A percentile compares a stretch with the other conserved stretches of the same genome.
Conservation (phyloP, 1,139 yeast species). For the Protomyces arabidopsidicola region DNA sequence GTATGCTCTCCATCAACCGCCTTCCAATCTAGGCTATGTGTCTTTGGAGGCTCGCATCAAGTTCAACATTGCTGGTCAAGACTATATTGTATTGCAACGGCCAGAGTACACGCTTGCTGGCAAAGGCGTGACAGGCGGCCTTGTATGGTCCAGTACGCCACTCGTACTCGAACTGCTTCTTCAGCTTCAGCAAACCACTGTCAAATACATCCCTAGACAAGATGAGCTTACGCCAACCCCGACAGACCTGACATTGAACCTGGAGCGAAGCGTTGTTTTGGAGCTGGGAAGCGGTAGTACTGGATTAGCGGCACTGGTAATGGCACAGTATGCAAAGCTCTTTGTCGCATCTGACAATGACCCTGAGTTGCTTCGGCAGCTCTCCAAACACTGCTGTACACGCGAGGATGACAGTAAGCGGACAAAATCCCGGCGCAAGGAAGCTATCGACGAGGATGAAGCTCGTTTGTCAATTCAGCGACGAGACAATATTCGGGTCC, state of each 20-base stretch:
- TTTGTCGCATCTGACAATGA: conserved; percentile 19
- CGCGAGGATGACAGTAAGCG: neutral
- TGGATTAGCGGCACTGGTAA: conserved; percentile 8
- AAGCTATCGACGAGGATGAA: neutral
- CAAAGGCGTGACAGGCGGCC: conserved; percentile 22
- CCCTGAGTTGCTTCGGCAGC: neutral
- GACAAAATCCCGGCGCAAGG: neutral
- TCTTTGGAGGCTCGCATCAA: conserved; percentile 5
- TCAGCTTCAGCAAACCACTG: neutral
- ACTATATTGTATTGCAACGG: conserved; percentile 5
- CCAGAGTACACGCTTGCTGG: conserved; percentile 12
- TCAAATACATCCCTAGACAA: neutral
- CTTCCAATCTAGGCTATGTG: conserved; percentile 1
- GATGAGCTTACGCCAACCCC: neutral
- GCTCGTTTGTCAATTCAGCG: neutral
- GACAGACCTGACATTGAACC: neutral
- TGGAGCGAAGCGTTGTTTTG: neutral
- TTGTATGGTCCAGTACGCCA: conserved; percentile 18
- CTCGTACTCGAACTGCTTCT: neutral
- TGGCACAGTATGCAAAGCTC: neutral
- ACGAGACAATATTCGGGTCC: neutral
- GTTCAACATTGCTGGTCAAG: neutral
- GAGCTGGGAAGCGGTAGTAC: conserved; percentile 15
- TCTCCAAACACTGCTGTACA: neutral
- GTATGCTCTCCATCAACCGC: conserved; percentile 2